Percentiles rank a stretch among this genome's conserved stretches.
Conservation (phyloP, 768 basidiomycete species). For the Termitomyces sp. region DNA sequence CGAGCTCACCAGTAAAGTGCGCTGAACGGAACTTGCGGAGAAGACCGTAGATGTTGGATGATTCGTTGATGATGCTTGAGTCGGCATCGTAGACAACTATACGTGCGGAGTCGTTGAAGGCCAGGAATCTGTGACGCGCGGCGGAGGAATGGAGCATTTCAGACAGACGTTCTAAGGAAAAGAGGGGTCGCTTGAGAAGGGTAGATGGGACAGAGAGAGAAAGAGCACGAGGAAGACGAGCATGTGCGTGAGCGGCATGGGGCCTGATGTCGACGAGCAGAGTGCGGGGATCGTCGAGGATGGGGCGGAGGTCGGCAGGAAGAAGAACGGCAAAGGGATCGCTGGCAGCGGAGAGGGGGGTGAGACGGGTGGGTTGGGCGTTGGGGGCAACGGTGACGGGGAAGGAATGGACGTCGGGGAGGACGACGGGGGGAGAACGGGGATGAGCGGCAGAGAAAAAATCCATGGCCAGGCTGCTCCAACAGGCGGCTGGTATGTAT, state of each 20-base stretch:
- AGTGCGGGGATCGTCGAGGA: conserved; percentile 28
- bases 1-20: conserved; percentile 51
- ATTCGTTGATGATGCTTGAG: conserved; percentile 49
- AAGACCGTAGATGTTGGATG: conserved; percentile 65
- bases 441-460: conserved; percentile 32
- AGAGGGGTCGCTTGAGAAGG: conserved; percentile 85
- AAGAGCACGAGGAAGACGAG: conserved; percentile 64
- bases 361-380: too few species aligned
- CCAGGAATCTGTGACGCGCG: conserved; percentile 52
- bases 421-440: conserved; percentile 40
- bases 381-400: conserved; percentile 15
- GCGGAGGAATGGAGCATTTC: conserved; percentile 70
- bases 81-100: conserved; percentile 90
- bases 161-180: conserved; percentile 70
- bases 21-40: conserved; percentile 67
- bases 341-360: background rate
- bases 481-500: background rate
- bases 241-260: conserved; percentile 62
- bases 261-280: conserved; percentile 89
- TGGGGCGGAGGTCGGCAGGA: conserved; percentile 20
- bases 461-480: conserved; percentile 21
- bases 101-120: conserved; percentile 50
- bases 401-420: conserved; percentile 28
- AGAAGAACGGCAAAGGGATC: conserved; percentile 17
- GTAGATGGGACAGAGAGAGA: conserved; percentile 93